These are phyloP conservation scores for Nymphaea thermarum DNA, from an alignment of 164 flowering plant species.

Conservation along the genomic window DNA sequence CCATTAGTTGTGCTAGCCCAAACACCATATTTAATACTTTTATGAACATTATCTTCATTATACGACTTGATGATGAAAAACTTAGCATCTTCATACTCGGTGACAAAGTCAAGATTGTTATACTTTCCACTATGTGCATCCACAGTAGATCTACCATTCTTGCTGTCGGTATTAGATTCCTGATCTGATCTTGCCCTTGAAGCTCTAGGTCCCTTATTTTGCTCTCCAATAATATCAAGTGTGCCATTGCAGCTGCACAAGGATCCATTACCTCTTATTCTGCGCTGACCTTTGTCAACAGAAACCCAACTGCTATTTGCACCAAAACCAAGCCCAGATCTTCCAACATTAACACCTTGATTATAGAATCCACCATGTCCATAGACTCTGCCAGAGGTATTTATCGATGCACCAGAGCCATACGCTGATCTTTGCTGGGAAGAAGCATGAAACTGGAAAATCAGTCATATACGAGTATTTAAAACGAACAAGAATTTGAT, in stretches of 20 bases:
- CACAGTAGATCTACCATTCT: constrained; percentile 20
- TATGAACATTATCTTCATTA: constrained; percentile 94
- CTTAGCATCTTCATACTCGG: constrained; percentile 61
- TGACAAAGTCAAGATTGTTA: constrained; percentile 56
- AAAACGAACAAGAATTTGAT: neutral
- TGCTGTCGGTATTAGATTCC: constrained; percentile 22
- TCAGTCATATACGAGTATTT: neutral
- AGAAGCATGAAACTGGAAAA: constrained; percentile 32
- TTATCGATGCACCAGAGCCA: constrained; percentile 49
- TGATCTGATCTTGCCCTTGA: constrained; percentile 64
- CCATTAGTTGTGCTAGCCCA: constrained; percentile 98
- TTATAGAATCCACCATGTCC: constrained; percentile 25
- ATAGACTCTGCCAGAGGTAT: constrained; percentile 41
- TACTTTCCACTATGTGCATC: constrained; percentile 21
- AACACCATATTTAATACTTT: constrained; percentile 81
- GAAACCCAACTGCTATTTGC: constrained; percentile 29
- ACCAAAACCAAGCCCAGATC: constrained; percentile 37
- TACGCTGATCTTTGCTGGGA: constrained; percentile 48
- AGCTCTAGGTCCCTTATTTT: constrained; percentile 88
- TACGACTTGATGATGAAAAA: constrained; percentile 88
- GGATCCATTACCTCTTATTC: constrained; percentile 35
- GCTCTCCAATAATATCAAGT: constrained; percentile 58
- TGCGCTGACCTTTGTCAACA: constrained; percentile 48
- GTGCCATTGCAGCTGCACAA: constrained; percentile 41
- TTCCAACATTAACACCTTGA: constrained; percentile 36